Conservation (phyloP, 177 flowering plant genomes). For the Vitis hybrid region DNA sequence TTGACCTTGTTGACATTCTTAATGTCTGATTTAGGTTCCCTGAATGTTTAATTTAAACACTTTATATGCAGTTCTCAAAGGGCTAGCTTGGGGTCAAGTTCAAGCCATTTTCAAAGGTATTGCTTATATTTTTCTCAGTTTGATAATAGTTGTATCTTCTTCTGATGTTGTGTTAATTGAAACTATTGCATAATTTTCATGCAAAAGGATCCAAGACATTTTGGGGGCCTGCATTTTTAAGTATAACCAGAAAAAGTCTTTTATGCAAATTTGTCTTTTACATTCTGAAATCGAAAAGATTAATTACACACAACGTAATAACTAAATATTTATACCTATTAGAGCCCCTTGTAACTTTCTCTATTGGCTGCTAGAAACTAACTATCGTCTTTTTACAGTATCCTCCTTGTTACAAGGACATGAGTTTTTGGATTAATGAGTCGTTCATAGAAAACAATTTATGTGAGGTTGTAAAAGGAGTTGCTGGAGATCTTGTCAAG, state of each 20-base stretch:
- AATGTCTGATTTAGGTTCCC: background rate
- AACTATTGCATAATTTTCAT: no score
- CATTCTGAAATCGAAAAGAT: no score
- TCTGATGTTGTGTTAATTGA: no score
- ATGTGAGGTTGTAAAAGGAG: conserved; percentile 90
- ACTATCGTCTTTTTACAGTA: conserved; percentile 45
- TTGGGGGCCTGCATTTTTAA: no score
- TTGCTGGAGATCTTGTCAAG: conserved; percentile 96
- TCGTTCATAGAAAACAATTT: conserved; percentile 93
- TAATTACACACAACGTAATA: no score
- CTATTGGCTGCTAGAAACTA: no score
- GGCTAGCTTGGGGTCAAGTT: conserved; percentile 85
- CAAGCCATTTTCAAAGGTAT: conserved; percentile 94
- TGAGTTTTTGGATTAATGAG: conserved; percentile 96
- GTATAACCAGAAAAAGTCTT: no score
- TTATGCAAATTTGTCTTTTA: no score
- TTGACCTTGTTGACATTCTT: background rate
- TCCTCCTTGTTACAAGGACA: conserved; percentile 97
- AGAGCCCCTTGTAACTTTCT: no score
- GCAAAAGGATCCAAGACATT: no score
- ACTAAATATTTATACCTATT: no score
- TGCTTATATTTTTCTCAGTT: background rate
- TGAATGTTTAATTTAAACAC: conserved; percentile 6
- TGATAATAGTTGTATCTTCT: no score
- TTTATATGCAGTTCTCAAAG: conserved; percentile 61